Evolutionary conservation across 768 basidiomycete species (phyloP).

Genomic region (Favolaschia claudopus): DNA sequence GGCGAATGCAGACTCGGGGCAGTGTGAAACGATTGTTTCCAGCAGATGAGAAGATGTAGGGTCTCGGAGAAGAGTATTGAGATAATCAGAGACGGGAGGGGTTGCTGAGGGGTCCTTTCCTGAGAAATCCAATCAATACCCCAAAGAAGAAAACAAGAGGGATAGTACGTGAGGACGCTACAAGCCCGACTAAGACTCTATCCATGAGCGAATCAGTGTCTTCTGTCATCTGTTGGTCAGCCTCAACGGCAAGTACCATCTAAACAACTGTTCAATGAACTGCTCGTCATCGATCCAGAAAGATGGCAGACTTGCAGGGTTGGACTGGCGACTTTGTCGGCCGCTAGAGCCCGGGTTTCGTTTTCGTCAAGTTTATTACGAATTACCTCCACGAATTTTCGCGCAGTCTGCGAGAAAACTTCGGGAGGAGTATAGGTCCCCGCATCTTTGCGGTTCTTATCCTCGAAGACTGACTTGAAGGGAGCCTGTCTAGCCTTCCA

Average conservation of each 20-base stretch:
- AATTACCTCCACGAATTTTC: conserved; percentile 57
- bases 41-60: conserved; percentile 89
- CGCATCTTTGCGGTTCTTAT: conserved; percentile 46
- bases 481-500: conserved; percentile 85
- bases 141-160: not conserved
- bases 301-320: conserved; percentile 64
- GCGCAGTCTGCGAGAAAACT: conserved; percentile 56
- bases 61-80: conserved; percentile 84
- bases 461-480: conserved; percentile 81
- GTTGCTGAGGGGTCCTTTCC: conserved; percentile 44
- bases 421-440: conserved; percentile 43
- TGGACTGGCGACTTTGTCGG: conserved; percentile 80
- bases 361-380: conserved; percentile 65
- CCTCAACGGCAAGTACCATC: conserved; percentile 87
- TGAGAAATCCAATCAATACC: conserved; percentile 29
- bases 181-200: conserved; percentile 75
- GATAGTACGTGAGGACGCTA: conserved; percentile 67
- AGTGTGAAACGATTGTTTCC: conserved; percentile 76
- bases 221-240: conserved; percentile 65
- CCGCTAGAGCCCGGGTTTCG: conserved; percentile 80
- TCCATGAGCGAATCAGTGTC: conserved; percentile 82
- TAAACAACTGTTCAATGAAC: conserved; percentile 39
- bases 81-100: conserved; percentile 74
- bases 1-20: conserved; percentile 67
- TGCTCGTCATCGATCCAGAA: conserved; percentile 1